Percentiles rank a stretch among this genome's conserved stretches.
phyloP scores from a whole-genome alignment of 768 basidiomycete species.

The Leccinum ochraceum region DNA sequence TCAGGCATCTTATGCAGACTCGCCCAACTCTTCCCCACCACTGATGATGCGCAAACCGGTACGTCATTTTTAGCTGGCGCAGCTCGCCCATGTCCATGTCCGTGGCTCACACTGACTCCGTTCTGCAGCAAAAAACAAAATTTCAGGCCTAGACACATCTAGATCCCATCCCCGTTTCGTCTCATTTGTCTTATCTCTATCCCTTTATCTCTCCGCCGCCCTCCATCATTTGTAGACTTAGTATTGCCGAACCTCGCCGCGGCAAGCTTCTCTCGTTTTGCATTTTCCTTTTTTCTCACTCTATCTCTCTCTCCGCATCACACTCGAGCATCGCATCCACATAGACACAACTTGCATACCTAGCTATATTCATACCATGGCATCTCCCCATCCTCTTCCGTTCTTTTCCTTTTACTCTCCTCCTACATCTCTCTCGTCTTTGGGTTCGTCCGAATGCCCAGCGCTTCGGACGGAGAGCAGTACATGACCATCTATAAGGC shows the following conservation, averaged over 20 bases:
- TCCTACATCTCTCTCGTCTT: conserved; percentile 11
- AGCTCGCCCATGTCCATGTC: neutral
- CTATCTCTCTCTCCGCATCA: conserved; percentile 12
- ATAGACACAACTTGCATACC: conserved; percentile 36
- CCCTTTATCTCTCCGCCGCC: conserved; percentile 14
- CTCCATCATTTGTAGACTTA: conserved; percentile 25
- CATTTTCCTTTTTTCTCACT: conserved; percentile 7
- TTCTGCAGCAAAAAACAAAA: conserved; percentile 35
- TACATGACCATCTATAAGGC: conserved; percentile 6
- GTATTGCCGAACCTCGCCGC: conserved; percentile 13
- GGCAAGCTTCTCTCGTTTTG: conserved; percentile 20
- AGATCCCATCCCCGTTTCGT: conserved; percentile 5
- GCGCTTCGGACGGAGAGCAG: conserved; percentile 16
- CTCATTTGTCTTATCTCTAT: conserved; percentile 1
- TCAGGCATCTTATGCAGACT: conserved; percentile 40
- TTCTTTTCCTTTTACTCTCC: neutral
- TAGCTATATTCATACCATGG: conserved; percentile 39
- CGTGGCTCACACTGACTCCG: conserved; percentile 1
- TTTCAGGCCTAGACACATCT: conserved; percentile 30
- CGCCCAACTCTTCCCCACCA: conserved; percentile 41
- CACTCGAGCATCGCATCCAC: conserved; percentile 26
- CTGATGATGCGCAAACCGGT: conserved; percentile 62
- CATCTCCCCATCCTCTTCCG: conserved; percentile 20
- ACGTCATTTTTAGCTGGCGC: conserved; percentile 15
- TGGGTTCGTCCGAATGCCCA: conserved; percentile 19